Conservation (phyloP, 768 basidiomycete species). For the Lanmaoa pseudosensibilis region DNA sequence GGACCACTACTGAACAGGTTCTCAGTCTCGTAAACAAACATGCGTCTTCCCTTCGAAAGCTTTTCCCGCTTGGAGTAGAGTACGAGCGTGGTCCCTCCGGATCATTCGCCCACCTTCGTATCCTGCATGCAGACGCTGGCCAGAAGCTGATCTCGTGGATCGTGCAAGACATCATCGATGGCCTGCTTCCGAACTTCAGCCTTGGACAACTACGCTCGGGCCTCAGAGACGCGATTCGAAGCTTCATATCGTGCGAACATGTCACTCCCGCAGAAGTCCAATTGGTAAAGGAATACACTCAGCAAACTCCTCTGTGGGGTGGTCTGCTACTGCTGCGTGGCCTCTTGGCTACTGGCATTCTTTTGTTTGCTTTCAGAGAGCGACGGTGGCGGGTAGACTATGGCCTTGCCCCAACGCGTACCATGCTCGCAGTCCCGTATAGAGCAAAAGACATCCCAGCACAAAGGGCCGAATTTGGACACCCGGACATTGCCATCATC, state of each 20-base stretch:
- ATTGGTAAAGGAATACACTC: constrained; percentile 8
- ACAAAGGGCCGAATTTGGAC: constrained; percentile 40
- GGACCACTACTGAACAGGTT: constrained; percentile 35
- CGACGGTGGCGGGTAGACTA: constrained; percentile 42
- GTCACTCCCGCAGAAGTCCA: neutral
- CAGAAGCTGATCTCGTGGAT: constrained; percentile 13
- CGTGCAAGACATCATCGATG: constrained; percentile 16
- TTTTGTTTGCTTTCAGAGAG: constrained; percentile 32
- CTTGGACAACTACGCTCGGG: constrained; percentile 9
- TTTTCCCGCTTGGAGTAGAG: constrained; percentile 18
- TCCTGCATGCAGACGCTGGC: constrained; percentile 16
- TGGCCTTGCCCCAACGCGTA: constrained; percentile 34
- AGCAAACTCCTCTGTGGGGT: constrained; percentile 13
- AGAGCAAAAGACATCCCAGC: constrained; percentile 40
- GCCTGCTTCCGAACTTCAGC: constrained; percentile 13
- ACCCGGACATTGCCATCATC: constrained; percentile 37
- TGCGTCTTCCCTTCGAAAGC: constrained; percentile 7
- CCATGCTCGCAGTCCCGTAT: constrained; percentile 39
- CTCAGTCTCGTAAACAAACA: constrained; percentile 25
- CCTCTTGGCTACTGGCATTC: constrained; percentile 33
- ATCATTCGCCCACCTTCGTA: constrained; percentile 27
- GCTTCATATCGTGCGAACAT: constrained; percentile 26
- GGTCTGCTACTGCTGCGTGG: constrained; percentile 37
- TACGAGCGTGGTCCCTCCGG: constrained; percentile 11
- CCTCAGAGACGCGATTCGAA: constrained; percentile 11